Evolutionary conservation across 768 basidiomycete genomes (phyloP), one percentile per base, ranked within the genome.

Genomic region (Auricularia cornea): DNA sequence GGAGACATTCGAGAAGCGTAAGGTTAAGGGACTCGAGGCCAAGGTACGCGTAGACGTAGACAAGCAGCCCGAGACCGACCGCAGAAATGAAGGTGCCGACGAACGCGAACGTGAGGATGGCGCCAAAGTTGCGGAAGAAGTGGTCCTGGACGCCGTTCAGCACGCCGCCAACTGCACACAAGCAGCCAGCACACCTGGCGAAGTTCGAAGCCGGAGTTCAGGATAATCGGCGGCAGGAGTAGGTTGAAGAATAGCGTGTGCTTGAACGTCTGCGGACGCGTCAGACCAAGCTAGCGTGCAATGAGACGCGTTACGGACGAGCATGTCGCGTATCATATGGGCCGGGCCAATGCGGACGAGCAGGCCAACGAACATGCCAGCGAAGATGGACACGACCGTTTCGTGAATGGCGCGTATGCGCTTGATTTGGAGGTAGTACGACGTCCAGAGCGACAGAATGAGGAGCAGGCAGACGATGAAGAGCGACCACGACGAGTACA

Each of bases 221-320:
- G 79, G 71, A 99, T 99, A 73, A 99, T 99, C 1, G 97, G 97
- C 4, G 96, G 97, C 3, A 98, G 84, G n/a, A 99, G 80, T 26
- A 98, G 81, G 74, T 99, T 98, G 81, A 98, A 97, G 80, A 99
- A 96, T 59, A 98, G 80, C 2, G 96, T 98, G 71, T 96, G 93
- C 73, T 91, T 92, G 82, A 96, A 96, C 10, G 92, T 94, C 94
- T 96, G 70, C 2, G 67, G 61, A 28, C 57, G 51, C 52, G 33
- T 35, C 52, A 38, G 61, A 20, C 11, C 38, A 41, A 33, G 32
- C 26, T 14, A 18, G 4, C 10, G 32, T 52, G 35, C 40, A 59
- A 41, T 54, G 38, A 44, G 12, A 8, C n/a, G 29, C 12, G 44
- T 2, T 1, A 80, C 94, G 82, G 77, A 95, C 94, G 79, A 99